Percentiles rank a stretch among this genome's conserved stretches.
Evolutionary conservation across 148 eudicot species (phyloP).

Genomic region (Oxyria digyna): DNA sequence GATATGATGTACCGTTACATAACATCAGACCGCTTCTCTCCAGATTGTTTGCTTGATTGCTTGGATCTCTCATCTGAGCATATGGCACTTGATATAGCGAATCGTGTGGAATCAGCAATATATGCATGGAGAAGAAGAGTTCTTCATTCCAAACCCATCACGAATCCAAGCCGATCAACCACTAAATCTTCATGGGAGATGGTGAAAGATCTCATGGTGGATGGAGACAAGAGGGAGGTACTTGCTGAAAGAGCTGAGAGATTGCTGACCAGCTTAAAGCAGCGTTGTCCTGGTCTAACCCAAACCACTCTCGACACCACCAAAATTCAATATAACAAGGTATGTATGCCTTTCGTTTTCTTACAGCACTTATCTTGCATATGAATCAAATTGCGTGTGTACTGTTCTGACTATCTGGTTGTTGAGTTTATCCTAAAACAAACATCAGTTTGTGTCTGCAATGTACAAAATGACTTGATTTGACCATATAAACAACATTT

Average conservation of each 20-base stretch:
- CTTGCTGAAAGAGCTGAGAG: conserved; percentile 72
- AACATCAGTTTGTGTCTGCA: too few species aligned
- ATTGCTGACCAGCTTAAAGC: conserved; percentile 60
- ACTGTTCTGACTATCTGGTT: too few species aligned
- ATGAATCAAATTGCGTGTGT: too few species aligned
- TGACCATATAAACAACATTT: too few species aligned
- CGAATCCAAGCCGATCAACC: conserved; percentile 36
- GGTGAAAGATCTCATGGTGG: conserved; percentile 63
- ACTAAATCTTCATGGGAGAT: conserved; percentile 74
- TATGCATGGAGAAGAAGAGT: conserved; percentile 56
- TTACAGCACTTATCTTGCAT: too few species aligned
- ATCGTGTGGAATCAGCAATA: conserved; percentile 74
- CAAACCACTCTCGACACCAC: conserved; percentile 69
- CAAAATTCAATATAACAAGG: conserved; percentile 84
- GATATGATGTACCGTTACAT: conserved; percentile 72
- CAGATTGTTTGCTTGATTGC: conserved; percentile 77
- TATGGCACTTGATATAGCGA: conserved; percentile 70
- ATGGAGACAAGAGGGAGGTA: conserved; percentile 67
- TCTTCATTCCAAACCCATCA: conserved; percentile 28
- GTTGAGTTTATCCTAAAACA: too few species aligned
- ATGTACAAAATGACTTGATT: too few species aligned
- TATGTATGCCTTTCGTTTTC: neutral
- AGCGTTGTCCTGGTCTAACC: conserved; percentile 69
- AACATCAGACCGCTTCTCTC: conserved; percentile 67
- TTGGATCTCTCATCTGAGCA: conserved; percentile 68